Evolutionary conservation across 2,329 filamentous ascomycete genomes (phyloP).

Genomic region (Aureobasidium sp.): DNA sequence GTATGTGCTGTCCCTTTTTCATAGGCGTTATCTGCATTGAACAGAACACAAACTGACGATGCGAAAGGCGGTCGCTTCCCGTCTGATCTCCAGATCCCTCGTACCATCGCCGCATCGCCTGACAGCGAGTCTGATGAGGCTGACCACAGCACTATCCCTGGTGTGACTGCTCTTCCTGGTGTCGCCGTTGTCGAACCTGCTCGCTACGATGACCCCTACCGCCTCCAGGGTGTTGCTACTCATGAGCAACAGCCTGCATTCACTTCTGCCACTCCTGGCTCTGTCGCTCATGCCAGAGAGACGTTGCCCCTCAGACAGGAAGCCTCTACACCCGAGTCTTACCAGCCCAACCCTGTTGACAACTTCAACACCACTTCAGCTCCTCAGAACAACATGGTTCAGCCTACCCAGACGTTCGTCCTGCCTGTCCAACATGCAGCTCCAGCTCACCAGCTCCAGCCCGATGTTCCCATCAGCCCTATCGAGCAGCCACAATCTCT

Average conservation of each 20-base stretch:
- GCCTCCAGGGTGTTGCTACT: constrained; percentile 15
- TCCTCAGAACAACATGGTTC: constrained; percentile 3
- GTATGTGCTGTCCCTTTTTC: constrained; percentile 32
- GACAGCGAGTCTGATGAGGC: constrained; percentile 66
- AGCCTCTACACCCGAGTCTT: background rate
- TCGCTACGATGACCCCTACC: constrained; percentile 18
- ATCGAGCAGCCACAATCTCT: constrained; percentile 13
- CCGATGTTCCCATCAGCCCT: constrained; percentile 1
- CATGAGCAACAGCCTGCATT: constrained; percentile 2
- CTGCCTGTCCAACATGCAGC: constrained; percentile 15
- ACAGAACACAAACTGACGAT: constrained; percentile 1
- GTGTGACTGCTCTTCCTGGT: constrained; percentile 28
- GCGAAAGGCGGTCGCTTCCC: constrained; percentile 67
- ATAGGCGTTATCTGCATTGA: constrained; percentile 17
- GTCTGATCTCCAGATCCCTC: constrained; percentile 82
- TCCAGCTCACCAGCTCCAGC: constrained; percentile 19
- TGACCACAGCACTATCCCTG: constrained; percentile 54
- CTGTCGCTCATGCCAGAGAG: constrained; percentile 2
- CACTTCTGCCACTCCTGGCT: background rate
- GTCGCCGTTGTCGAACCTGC: constrained; percentile 15
- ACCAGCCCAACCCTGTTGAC: constrained; percentile 15
- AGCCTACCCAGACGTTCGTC: constrained; percentile 18
- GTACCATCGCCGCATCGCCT: constrained; percentile 49
- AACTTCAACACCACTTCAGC: constrained; percentile 14
- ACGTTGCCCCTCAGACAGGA: background rate